phyloP scores from a whole-genome alignment of 345 rosid species.

The Odontarrhena argentea region DNA sequence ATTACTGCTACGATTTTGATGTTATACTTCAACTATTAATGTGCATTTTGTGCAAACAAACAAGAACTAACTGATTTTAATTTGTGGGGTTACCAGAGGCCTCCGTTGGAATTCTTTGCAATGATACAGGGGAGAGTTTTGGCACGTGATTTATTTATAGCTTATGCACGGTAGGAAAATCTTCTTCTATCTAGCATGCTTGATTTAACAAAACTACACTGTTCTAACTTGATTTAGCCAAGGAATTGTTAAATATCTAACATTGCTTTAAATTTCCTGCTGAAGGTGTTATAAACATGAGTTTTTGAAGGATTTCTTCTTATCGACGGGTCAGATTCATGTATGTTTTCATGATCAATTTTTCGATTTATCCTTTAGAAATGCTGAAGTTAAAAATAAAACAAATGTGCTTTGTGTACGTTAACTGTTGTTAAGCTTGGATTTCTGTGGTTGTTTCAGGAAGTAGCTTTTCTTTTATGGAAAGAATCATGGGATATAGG shows the following conservation, averaged over 20 bases:
- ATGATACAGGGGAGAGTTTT: slow-evolving; percentile 82
- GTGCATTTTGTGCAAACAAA: slow-evolving; percentile 3
- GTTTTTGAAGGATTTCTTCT: slow-evolving; percentile 91
- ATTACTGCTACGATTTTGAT: neutral
- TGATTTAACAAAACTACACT: slow-evolving; percentile 8
- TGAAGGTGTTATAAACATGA: slow-evolving; percentile 85
- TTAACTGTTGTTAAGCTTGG: slow-evolving; percentile 1
- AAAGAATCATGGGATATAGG: slow-evolving; percentile 94
- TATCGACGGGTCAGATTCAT: slow-evolving; percentile 87
- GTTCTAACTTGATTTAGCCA: neutral
- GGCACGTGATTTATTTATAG: slow-evolving; percentile 82
- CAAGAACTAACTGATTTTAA: slow-evolving; percentile 18
- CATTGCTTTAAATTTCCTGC: slow-evolving; percentile 15
- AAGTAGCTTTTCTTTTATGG: slow-evolving; percentile 94
- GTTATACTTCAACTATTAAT: neutral
- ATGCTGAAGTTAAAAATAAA: slow-evolving; percentile 4
- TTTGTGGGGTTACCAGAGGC: slow-evolving; percentile 61
- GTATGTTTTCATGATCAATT: slow-evolving; percentile 50
- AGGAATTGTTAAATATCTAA: slow-evolving; percentile 11
- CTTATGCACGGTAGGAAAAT: slow-evolving; percentile 66
- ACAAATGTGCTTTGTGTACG: neutral
- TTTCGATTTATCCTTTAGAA: slow-evolving; percentile 6
- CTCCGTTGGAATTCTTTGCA: slow-evolving; percentile 80
- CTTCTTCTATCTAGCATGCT: neutral
- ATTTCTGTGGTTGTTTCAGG: slow-evolving; percentile 48